phyloP scores from a whole-genome alignment of 2,329 filamentous ascomycete genomes.

The Monilinia fructigena region DNA sequence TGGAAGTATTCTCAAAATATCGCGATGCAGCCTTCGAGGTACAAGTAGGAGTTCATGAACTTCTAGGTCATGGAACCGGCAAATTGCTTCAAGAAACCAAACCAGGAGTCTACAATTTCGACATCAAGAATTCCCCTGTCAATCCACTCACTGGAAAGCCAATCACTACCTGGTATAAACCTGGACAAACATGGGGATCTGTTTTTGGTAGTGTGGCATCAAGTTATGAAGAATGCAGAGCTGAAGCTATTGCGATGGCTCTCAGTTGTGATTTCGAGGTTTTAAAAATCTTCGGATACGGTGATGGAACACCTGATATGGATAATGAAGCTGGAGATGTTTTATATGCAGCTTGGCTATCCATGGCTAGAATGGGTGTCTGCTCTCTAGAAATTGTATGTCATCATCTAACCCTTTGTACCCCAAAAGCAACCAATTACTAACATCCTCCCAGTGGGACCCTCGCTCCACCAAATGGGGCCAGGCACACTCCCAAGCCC shows the following conservation, averaged over 20 bases:
- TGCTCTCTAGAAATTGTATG: conserved; percentile 71
- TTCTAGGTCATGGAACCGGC: conserved; percentile 85
- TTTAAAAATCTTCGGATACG: conserved; percentile 88
- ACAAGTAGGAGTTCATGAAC: conserved; percentile 91
- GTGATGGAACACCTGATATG: conserved; percentile 71
- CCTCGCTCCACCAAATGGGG: conserved; percentile 90
- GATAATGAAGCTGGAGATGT: conserved; percentile 78
- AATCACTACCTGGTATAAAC: conserved; percentile 86
- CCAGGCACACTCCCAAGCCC: conserved; percentile 86
- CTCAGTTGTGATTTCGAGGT: conserved; percentile 86
- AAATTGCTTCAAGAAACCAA: conserved; percentile 90
- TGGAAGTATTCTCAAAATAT: conserved; percentile 76
- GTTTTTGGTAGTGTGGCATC: conserved; percentile 87
- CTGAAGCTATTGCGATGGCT: conserved; percentile 91
- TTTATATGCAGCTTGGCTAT: conserved; percentile 82
- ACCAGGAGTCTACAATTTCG: conserved; percentile 83
- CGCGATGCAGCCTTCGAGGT: conserved; percentile 90
- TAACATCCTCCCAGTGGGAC: conserved; percentile 61
- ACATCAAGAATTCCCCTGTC: conserved; percentile 74
- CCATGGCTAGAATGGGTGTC: conserved; percentile 92
- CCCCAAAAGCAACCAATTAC: neutral
- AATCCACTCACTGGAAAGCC: conserved; percentile 78
- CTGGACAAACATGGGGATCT: conserved; percentile 90
- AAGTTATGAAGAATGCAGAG: conserved; percentile 91
- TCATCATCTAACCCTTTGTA: neutral